These are phyloP conservation scores for Marasmius sp. DNA, from an alignment of 1,284 basidiomycete genomes.

Conservation along the genomic window DNA sequence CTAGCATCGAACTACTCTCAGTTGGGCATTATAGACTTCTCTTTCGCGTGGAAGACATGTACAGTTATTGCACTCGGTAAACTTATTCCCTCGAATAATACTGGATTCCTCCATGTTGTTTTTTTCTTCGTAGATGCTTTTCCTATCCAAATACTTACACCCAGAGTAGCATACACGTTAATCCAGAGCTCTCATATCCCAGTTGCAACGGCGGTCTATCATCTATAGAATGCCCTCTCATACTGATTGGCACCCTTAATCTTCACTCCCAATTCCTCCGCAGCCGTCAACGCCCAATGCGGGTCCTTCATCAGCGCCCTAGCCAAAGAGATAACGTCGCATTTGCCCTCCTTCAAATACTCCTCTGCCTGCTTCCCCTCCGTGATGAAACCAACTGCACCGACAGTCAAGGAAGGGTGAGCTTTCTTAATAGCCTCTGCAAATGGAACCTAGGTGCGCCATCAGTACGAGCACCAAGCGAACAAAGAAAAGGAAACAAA, in stretches of 20 bases:
- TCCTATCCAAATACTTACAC: neutral
- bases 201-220: neutral
- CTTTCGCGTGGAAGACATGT: too few species aligned
- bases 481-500: neutral
- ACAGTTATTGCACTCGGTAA: too few species aligned
- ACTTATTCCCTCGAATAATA: too few species aligned
- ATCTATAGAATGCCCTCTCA: slow-evolving; percentile 35
- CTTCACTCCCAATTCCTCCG: slow-evolving; percentile 52
- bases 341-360: slow-evolving; percentile 62
- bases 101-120: too few species aligned
- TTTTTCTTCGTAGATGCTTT: too few species aligned
- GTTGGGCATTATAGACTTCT: too few species aligned
- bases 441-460: slow-evolving; percentile 56
- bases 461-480: neutral
- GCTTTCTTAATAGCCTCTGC: slow-evolving; percentile 69
- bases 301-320: slow-evolving; percentile 63
- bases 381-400: slow-evolving; percentile 76
- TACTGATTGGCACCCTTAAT: slow-evolving; percentile 70
- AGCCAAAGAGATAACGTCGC: slow-evolving; percentile 70
- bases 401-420: slow-evolving; percentile 54
- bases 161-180: neutral
- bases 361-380: slow-evolving; percentile 64
- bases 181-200: neutral
- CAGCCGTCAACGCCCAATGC: slow-evolving; percentile 56
- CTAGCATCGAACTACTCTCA: too few species aligned